These are phyloP conservation scores for Naganishia kalamii DNA, from an alignment of 768 basidiomycete genomes.

Conservation along the genomic window DNA sequence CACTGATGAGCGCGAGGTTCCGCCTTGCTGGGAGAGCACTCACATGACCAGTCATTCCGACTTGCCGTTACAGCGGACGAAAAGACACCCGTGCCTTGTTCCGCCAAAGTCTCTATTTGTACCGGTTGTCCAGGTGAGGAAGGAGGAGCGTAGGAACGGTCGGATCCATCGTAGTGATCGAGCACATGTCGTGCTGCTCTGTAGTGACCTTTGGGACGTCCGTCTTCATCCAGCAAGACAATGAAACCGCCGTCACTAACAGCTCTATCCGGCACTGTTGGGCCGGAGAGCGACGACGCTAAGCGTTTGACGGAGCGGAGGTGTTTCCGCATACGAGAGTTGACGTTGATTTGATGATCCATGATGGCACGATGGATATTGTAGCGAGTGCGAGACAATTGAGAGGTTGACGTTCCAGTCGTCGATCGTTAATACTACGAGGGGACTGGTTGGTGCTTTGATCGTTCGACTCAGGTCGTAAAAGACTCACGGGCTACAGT, in stretches of 20 bases:
- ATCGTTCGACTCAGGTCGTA: too few species aligned
- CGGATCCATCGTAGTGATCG: background rate
- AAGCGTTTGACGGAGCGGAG: background rate
- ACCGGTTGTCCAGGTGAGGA: too few species aligned
- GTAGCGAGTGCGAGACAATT: background rate
- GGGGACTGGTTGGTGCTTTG: too few species aligned
- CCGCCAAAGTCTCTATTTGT: background rate
- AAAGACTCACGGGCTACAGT: too few species aligned
- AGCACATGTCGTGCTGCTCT: background rate
- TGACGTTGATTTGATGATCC: background rate
- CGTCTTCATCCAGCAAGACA: background rate
- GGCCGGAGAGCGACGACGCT: background rate
- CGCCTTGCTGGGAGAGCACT: background rate
- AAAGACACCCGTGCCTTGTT: background rate
- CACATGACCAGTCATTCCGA: constrained; percentile 8
- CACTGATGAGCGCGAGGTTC: background rate
- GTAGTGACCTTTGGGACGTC: background rate
- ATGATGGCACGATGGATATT: background rate
- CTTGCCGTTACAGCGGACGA: background rate
- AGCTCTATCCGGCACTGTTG: too few species aligned
- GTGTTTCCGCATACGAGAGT: constrained; percentile 1
- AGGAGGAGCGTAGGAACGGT: too few species aligned
- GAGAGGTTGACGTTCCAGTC: background rate
- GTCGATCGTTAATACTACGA: too few species aligned
- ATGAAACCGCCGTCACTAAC: background rate